Evolutionary conservation across 495 filamentous ascomycete genomes (phyloP), one percentile per base, ranked within the genome.

Genomic region (Chaetomium cochliodes): DNA sequence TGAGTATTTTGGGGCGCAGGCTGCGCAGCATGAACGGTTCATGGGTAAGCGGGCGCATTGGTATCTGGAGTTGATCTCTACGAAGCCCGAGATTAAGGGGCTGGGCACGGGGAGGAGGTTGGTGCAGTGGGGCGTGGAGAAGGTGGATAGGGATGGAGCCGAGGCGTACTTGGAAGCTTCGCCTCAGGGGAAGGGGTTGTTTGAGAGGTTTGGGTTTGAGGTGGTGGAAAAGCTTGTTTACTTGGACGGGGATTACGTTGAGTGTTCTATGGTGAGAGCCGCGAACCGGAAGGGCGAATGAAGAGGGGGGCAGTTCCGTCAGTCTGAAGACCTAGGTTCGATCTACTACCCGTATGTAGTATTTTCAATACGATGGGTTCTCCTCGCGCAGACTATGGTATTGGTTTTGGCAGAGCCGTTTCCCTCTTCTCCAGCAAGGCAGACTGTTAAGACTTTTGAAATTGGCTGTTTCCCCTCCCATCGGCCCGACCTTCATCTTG

Each of bases 91-190:
- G 46, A 75, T 76, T 56, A 82, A 85, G 66, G 77, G 85, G 2
- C 76, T 72, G 60, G 86, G 86, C 0, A 75, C 83, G 0, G 84
- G 80, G 8, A 74, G 71, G 18, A 70, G 73, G 64, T 61, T 88
- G 16, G 57, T 88, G 46, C 65, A 73, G 41, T 84, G 80, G 78
- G 84, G 84, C 0, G 62, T 80, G 8, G 66, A 74, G 28, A 75
- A 74, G 67, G 85, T 83, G 8, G 85, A 87, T 72, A 70, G 73
- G 22, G 76, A 71, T 18, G 76, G 77, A 0, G 65, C 74, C 26
- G 76, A 78, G 53, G 70, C 81, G 6, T 88, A 82, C 72, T 67
- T 88, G 6, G 85, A 87, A 62, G 81, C 82, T 0, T 84, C 83
- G 39, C 79, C 76, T 8, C 75, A 74, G 11, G 85, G 85, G 11